Evolutionary conservation across 208 protist species (phyloP).

Genomic region (Herpetomonas muscarum): DNA sequence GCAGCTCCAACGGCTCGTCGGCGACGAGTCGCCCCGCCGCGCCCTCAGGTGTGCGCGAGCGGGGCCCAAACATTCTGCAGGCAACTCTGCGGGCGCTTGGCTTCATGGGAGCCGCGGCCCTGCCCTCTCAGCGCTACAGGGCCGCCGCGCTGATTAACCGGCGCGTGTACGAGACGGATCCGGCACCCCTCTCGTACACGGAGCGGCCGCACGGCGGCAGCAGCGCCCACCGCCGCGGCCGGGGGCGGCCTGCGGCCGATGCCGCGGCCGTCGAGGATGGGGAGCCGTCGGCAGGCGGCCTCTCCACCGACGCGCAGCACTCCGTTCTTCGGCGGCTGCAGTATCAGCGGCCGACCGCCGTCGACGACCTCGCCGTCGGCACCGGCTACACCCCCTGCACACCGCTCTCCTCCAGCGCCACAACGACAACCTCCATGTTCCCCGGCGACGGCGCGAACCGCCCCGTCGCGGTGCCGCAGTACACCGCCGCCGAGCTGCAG

Average conservation of each 20-base stretch:
- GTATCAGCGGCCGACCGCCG: neutral
- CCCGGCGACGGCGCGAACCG: neutral
- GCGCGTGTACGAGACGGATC: neutral
- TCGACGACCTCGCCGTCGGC: neutral
- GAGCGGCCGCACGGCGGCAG: neutral
- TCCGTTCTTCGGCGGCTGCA: conserved; percentile 11
- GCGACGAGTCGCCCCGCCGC: neutral
- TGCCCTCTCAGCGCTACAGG: neutral
- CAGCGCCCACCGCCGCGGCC: neutral
- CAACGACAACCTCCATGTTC: no score
- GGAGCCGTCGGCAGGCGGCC: conserved; percentile 3
- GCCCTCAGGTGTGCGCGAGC: neutral
- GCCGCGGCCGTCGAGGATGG: no score
- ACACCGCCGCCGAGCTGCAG: neutral
- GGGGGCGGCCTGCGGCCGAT: neutral
- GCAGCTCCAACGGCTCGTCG: neutral
- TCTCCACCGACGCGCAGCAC: conserved; percentile 12
- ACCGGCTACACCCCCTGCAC: neutral
- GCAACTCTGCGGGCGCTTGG: neutral
- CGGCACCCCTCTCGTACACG: neutral
- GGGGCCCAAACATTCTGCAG: neutral
- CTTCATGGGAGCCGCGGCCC: neutral
- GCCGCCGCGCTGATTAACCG: neutral
- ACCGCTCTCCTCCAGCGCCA: no score
- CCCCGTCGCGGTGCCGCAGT: neutral